phyloP scores from a whole-genome alignment of 371 early-diverging fungal species.

The Gilbertella persicaria region DNA sequence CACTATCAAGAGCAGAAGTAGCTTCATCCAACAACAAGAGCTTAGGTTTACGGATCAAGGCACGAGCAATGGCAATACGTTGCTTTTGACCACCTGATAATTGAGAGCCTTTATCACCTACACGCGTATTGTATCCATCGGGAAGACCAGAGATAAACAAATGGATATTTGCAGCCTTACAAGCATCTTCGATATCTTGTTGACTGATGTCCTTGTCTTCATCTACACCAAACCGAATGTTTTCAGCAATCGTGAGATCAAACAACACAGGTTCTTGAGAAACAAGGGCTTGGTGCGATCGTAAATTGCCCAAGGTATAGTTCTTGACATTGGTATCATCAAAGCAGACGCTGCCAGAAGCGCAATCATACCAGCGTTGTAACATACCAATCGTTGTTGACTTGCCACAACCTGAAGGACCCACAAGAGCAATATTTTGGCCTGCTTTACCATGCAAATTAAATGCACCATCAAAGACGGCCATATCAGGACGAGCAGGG shows the following conservation, averaged over 20 bases:
- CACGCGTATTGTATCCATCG: slow-evolving; percentile 75
- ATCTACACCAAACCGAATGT: slow-evolving; percentile 66
- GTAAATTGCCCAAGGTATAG: slow-evolving; percentile 75
- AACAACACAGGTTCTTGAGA: slow-evolving; percentile 87
- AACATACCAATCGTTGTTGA: slow-evolving; percentile 80
- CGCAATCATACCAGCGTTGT: slow-evolving; percentile 82
- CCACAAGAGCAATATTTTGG: slow-evolving; percentile 81
- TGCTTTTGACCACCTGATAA: slow-evolving; percentile 73
- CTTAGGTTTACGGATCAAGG: slow-evolving; percentile 76
- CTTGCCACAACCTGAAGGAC: slow-evolving; percentile 85
- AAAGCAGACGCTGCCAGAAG: slow-evolving; percentile 65
- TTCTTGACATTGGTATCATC: slow-evolving; percentile 52
- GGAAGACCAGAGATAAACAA: slow-evolving; percentile 69
- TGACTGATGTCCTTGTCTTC: slow-evolving; percentile 39
- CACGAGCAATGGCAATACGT: slow-evolving; percentile 70
- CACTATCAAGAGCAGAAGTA: slow-evolving; percentile 90
- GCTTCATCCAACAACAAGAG: slow-evolving; percentile 97
- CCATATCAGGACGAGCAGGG: slow-evolving; percentile 75
- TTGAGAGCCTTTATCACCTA: slow-evolving; percentile 77
- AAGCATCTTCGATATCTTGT: slow-evolving; percentile 60
- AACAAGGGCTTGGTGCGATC: slow-evolving; percentile 75
- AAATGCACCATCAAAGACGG: slow-evolving; percentile 73
- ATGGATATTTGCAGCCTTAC: slow-evolving; percentile 73
- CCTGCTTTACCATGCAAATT: slow-evolving; percentile 69
- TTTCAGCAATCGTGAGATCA: slow-evolving; percentile 73